Conservation (phyloP, 257 asterid genomes). For the Leonotis leonurus region DNA sequence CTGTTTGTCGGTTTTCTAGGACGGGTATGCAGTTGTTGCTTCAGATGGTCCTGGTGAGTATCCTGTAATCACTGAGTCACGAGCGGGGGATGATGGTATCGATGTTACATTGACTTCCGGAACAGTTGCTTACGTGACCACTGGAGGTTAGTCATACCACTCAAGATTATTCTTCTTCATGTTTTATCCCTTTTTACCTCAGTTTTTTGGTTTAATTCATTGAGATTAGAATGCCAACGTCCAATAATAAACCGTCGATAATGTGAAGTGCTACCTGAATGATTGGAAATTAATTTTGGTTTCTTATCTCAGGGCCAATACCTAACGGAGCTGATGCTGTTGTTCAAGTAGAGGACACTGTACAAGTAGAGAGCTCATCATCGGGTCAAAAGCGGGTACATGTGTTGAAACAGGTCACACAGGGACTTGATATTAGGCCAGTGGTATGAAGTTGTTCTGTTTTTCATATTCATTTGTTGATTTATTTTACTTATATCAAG, state of each 20-base stretch:
- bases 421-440: slow-evolving; percentile 78
- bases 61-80: slow-evolving; percentile 78
- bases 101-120: slow-evolving; percentile 68
- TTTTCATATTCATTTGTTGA: slow-evolving; percentile 10
- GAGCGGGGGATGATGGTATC: slow-evolving; percentile 91
- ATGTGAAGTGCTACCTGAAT: background rate
- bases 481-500: background rate
- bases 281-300: background rate
- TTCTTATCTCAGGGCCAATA: slow-evolving; percentile 64
- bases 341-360: slow-evolving; percentile 89
- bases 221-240: slow-evolving; percentile 13
- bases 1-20: slow-evolving; percentile 33
- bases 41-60: slow-evolving; percentile 91
- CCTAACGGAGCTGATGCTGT: slow-evolving; percentile 95
- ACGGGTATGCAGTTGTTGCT: slow-evolving; percentile 93
- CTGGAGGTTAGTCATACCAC: slow-evolving; percentile 60
- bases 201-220: no score
- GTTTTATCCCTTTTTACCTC: no score
- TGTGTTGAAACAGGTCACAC: slow-evolving; percentile 54
- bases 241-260: background rate
- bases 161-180: background rate
- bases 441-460: slow-evolving; percentile 55
- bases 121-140: slow-evolving; percentile 83
- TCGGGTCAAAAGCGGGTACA: slow-evolving; percentile 43
- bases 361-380: slow-evolving; percentile 33